phyloP scores from a whole-genome alignment of 2,329 filamentous ascomycete genomes.

The Podosphaera aphanis region DNA sequence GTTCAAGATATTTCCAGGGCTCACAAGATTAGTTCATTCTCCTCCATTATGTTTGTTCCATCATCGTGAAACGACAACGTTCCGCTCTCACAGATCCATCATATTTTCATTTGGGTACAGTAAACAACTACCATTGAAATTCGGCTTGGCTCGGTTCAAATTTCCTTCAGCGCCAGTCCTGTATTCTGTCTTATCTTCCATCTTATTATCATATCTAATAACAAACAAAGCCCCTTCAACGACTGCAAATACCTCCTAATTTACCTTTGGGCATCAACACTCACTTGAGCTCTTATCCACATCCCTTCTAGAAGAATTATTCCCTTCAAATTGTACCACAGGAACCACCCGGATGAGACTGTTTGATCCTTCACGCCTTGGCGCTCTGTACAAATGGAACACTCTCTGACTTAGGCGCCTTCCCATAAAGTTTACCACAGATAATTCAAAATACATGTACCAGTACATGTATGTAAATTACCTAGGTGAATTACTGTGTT shows the following conservation, averaged over 20 bases:
- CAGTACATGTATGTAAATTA: neutral
- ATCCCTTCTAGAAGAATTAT: neutral
- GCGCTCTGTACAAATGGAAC: neutral
- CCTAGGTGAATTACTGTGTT: no score
- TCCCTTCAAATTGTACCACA: neutral
- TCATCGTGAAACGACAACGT: no score
- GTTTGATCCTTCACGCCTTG: neutral
- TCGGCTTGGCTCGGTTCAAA: neutral
- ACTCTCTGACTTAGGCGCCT: neutral
- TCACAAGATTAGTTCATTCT: no score
- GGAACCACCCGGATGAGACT: neutral
- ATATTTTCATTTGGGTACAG: no score
- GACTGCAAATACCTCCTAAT: neutral
- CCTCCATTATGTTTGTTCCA: no score
- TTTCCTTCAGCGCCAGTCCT: neutral
- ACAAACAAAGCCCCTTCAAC: neutral
- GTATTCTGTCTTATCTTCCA: neutral
- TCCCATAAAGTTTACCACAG: neutral
- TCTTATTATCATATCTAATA: neutral
- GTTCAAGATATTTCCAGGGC: no score
- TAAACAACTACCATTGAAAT: neutral
- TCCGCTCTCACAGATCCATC: no score
- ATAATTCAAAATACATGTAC: neutral
- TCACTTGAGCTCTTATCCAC: neutral
- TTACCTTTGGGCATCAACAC: neutral